These are phyloP conservation scores for Kwoniella bestiolae DNA, from an alignment of 768 basidiomycete species.

Conservation along the genomic window DNA sequence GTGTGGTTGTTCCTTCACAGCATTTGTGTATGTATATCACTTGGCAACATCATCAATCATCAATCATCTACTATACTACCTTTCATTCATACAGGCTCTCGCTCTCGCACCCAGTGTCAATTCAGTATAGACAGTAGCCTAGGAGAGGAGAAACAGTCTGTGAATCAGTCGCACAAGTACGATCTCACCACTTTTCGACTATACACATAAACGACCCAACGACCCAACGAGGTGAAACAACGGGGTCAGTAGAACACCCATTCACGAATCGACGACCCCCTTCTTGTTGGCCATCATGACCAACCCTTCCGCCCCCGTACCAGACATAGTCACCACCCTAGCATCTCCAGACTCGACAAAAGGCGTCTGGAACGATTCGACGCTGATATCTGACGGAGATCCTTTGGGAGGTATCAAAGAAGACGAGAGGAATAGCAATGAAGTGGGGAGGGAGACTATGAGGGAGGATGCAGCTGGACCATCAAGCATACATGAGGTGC, in stretches of 20 bases:
- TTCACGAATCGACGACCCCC: too few species aligned
- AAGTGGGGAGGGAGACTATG: conserved; percentile 38
- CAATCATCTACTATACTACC: neutral
- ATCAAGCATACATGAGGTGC: conserved; percentile 6
- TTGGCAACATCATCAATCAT: neutral
- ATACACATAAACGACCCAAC: too few species aligned
- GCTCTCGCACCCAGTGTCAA: too few species aligned
- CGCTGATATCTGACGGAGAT: conserved; percentile 5
- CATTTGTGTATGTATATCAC: neutral
- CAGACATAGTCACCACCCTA: conserved; percentile 17
- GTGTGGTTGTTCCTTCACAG: too few species aligned
- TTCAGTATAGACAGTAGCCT: too few species aligned
- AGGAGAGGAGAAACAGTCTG: too few species aligned
- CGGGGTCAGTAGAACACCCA: too few species aligned
- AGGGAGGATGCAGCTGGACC: conserved; percentile 7
- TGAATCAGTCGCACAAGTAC: too few species aligned
- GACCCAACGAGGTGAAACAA: too few species aligned
- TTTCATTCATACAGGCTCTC: neutral
- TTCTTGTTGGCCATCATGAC: conserved; percentile 12
- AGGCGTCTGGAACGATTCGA: conserved; percentile 15
- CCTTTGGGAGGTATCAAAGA: neutral
- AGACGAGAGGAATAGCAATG: conserved; percentile 18
- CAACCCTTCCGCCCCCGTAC: conserved; percentile 5
- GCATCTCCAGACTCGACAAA: conserved; percentile 18
- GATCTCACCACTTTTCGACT: too few species aligned